Percentiles rank a stretch among this genome's conserved stretches.
phyloP scores from a whole-genome alignment of 192 early-diverging fungal genomes.

The Cetraspora pellucida region DNA sequence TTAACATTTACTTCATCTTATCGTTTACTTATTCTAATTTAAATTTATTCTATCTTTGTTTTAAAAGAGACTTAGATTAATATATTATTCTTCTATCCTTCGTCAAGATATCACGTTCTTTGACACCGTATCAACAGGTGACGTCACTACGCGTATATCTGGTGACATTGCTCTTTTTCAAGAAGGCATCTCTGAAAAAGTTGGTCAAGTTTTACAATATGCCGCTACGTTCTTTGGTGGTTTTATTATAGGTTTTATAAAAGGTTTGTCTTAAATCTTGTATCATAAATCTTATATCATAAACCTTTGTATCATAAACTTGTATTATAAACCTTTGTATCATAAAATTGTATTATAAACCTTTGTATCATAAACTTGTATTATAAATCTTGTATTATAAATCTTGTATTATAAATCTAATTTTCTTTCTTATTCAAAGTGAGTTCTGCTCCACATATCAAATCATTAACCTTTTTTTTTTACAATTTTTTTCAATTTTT shows the following conservation, averaged over 20 bases:
- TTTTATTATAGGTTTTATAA: conserved; percentile 76
- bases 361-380: too few species aligned
- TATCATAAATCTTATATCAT: too few species aligned
- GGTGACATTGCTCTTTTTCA: conserved; percentile 71
- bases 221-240: conserved; percentile 71
- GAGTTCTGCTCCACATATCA: too few species aligned
- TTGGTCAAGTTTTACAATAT: conserved; percentile 69
- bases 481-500: conserved; percentile 9
- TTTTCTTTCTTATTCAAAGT: too few species aligned
- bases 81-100: conserved; percentile 76
- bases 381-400: too few species aligned
- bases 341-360: too few species aligned
- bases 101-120: conserved; percentile 89
- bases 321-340: too few species aligned
- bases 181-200: conserved; percentile 87
- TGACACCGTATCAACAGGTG: conserved; percentile 75
- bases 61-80: conserved; percentile 73
- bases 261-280: conserved; percentile 23
- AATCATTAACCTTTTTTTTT: background rate
- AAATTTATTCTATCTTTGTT: conserved; percentile 11
- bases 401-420: too few species aligned
- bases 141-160: conserved; percentile 84
- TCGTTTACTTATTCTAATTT: background rate
- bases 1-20: conserved; percentile 29
- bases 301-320: too few species aligned